Percentiles rank a stretch among this genome's conserved stretches.
These are phyloP conservation scores for Lichtheimia ramosa DNA, from an alignment of 371 early-diverging fungal species.

Conservation along the genomic window DNA sequence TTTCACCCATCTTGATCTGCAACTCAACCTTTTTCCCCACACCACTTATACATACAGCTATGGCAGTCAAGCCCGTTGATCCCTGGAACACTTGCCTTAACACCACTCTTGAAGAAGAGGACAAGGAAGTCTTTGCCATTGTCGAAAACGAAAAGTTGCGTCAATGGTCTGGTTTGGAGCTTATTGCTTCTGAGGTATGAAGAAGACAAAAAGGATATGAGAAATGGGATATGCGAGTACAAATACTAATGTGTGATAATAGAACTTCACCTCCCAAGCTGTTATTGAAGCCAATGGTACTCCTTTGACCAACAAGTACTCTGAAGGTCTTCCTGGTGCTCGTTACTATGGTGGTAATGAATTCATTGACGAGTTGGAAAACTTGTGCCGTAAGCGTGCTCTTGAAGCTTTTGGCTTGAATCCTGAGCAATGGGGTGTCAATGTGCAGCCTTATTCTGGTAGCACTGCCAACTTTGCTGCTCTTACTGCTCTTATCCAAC, in stretches of 20 bases:
- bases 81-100: conserved; percentile 72
- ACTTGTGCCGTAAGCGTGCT: conserved; percentile 95
- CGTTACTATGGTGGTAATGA: conserved; percentile 97
- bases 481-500: conserved; percentile 92
- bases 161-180: conserved; percentile 94
- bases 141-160: conserved; percentile 97
- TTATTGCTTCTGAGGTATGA: conserved; percentile 97
- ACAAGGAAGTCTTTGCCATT: conserved; percentile 91
- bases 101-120: conserved; percentile 79
- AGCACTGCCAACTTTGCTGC: conserved; percentile 99
- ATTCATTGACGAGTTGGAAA: conserved; percentile 96
- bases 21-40: too few species aligned
- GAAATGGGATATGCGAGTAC: background rate
- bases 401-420: conserved; percentile 92
- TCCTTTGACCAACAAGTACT: conserved; percentile 99
- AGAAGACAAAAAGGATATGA: background rate
- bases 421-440: conserved; percentile 97
- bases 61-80: conserved; percentile 46
- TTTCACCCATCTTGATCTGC: too few species aligned
- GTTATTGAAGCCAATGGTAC: conserved; percentile 98
- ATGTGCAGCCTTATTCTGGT: conserved; percentile 99
- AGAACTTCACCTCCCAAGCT: conserved; percentile 98
- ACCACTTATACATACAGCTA: conserved; percentile 9
- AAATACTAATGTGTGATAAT: conserved; percentile 5
- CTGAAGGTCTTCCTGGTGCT: conserved; percentile 97